Percentiles rank a stretch among this genome's conserved stretches.
Evolutionary conservation across 352 stramenopile genomes (phyloP).

Genomic region (Elongisporangium anandrum): DNA sequence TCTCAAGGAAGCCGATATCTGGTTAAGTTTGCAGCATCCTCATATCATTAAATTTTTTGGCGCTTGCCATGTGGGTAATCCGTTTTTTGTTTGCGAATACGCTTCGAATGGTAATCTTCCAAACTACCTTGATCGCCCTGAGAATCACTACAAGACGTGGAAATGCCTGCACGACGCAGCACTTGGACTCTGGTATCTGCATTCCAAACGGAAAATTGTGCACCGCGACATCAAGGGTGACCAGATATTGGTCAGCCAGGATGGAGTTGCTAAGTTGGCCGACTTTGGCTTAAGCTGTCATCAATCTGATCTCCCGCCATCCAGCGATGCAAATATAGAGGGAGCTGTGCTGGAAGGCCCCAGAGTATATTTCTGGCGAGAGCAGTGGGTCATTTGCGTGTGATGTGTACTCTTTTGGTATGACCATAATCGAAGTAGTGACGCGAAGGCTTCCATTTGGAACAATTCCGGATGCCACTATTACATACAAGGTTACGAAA

Average conservation of each 20-base stretch:
- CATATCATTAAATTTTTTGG: conserved; percentile 10
- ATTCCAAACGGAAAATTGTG: conserved; percentile 1
- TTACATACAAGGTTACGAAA: too few relatives aligned
- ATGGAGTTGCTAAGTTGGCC: conserved; percentile 3
- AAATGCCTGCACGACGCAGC: conserved; percentile 4
- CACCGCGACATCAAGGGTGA: conserved; percentile 8
- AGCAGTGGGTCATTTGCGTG: too few relatives aligned
- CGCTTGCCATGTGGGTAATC: conserved; percentile 5
- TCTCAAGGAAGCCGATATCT: conserved; percentile 8
- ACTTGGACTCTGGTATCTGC: conserved; percentile 4
- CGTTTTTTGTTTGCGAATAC: conserved; percentile 13
- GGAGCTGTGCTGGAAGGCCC: conserved; percentile 9
- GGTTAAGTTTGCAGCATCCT: conserved; percentile 10
- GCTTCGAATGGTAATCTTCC: conserved; percentile 3
- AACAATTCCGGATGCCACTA: too few relatives aligned
- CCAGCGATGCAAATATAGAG: neutral
- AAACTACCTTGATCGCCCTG: neutral
- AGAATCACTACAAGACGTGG: conserved; percentile 1
- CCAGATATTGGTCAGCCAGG: conserved; percentile 5
- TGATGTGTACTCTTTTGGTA: neutral
- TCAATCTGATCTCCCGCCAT: neutral
- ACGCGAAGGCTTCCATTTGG: too few relatives aligned
- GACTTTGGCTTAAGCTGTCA: conserved; percentile 13
- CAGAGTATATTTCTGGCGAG: conserved; percentile 6
- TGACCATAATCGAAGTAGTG: too few relatives aligned